These are phyloP conservation scores for Nicotiana obtusifolia DNA, from an alignment of 257 asterid genomes.

Conservation along the genomic window DNA sequence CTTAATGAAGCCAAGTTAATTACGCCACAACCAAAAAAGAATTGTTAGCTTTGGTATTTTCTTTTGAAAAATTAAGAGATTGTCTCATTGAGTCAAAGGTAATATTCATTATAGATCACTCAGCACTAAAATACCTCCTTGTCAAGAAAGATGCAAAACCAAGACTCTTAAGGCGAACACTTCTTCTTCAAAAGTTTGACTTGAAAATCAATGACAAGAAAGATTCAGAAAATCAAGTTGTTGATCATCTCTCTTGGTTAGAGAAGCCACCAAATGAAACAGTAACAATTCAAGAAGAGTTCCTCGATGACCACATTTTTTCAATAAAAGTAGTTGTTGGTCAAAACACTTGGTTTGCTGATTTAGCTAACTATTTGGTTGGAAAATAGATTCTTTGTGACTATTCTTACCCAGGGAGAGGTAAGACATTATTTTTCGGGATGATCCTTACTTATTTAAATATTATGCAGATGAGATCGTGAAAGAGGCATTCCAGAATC, in stretches of 20 bases:
- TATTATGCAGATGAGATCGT: no score
- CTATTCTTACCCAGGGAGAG: background rate
- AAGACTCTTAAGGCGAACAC: background rate
- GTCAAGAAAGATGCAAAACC: background rate
- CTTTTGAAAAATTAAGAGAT: no score
- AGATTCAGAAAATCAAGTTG: background rate
- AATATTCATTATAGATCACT: background rate
- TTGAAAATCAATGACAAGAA: background rate
- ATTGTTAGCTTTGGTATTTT: no score
- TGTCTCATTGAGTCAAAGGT: background rate
- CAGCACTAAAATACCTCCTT: background rate
- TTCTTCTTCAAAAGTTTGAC: background rate
- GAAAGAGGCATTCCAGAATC: background rate
- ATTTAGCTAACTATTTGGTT: background rate
- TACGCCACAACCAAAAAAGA: no score
- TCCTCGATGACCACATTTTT: background rate
- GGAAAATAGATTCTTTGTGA: no score
- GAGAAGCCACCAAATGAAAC: background rate
- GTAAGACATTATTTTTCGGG: background rate
- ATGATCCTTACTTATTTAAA: background rate
- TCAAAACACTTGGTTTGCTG: no score
- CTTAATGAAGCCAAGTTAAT: background rate
- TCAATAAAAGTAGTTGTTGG: no score
- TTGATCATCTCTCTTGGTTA: background rate
- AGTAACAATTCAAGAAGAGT: background rate